Evolutionary conservation across 116 monocot species (phyloP), one percentile per base, ranked within the genome.

Genomic region (Papilionanthe hybrid): DNA sequence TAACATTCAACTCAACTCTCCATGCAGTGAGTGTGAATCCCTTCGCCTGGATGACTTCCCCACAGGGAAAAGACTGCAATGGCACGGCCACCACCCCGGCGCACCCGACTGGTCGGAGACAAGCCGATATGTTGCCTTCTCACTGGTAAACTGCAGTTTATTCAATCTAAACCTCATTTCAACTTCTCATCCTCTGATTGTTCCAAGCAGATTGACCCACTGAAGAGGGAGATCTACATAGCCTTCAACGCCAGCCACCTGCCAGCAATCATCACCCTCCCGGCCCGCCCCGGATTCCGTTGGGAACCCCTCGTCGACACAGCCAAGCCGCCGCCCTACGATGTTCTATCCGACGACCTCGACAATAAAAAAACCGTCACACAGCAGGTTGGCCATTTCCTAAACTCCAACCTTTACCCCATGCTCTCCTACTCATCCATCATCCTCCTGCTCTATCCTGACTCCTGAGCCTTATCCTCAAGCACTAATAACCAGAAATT

Each of bases 281-380:
- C 94, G 5, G 93, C 89, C 55, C 85, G 92, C 9, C 88, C 86
- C 5, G 98, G 93, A n/a, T 88, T 88, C 72, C 78, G 84, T 45
- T 94, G 98, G 98, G 92, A 92, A 42, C 91, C 86, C 19, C 77
- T 98, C 44, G 93, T 94, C 1, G 98, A 98, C 86, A 94, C 98
- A 25, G 84, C 89, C 84, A 94, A 94, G 82, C 79, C 87, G 0
- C 81, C 87, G 27, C 98, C 98, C 7, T 98, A 86, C 22, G 98
- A 97, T 88, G 94, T 92, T 84, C 86, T 97, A 75, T 63, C 88
- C 4, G 92, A 88, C 15, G 92, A 92, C 45, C 32, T 91, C 53
- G 79, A 85, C 0, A 87, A 90, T 53, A 79, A 78, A 18, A 68
- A 28, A 9, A 53, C 13, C 0, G 91, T 86, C 72, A 37, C 82